These are phyloP conservation scores for Beta macrorhiza DNA, from an alignment of 179 eudicot species.

Conservation along the genomic window DNA sequence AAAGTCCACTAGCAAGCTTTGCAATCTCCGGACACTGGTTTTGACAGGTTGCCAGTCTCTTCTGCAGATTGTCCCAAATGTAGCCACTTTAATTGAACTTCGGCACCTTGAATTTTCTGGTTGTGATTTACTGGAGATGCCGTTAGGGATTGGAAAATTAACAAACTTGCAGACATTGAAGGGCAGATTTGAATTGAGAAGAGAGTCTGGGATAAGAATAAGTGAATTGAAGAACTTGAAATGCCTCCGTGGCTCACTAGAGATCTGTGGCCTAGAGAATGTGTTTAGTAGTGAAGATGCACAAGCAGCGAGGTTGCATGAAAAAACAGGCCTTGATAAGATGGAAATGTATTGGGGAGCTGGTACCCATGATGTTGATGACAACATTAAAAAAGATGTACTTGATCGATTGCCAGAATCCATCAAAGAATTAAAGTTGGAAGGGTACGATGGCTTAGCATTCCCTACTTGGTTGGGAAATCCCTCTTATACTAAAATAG, in stretches of 20 bases:
- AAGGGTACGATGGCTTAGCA: not conserved
- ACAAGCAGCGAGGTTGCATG: not conserved
- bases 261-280: not conserved
- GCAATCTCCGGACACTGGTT: not conserved
- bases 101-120: not conserved
- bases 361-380: not conserved
- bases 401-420: not conserved
- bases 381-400: not conserved
- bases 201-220: not conserved
- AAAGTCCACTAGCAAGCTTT: not conserved
- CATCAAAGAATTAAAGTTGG: not conserved
- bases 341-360: slow-evolving; percentile 1
- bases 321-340: slow-evolving; percentile 1
- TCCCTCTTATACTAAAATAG: slow-evolving; percentile 1
- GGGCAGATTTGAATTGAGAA: not conserved
- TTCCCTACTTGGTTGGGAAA: slow-evolving; percentile 19
- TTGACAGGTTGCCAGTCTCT: not conserved
- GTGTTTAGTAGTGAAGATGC: not conserved
- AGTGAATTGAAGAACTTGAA: not conserved
- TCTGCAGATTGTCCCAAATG: not conserved
- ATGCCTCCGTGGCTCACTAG: not conserved
- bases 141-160: not conserved
- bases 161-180: not conserved
- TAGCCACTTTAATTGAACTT: not conserved
- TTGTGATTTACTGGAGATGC: not conserved